Evolutionary conservation across 805 yeast genomes (phyloP).

Genomic region (Zygosaccharomyces rouxii): DNA sequence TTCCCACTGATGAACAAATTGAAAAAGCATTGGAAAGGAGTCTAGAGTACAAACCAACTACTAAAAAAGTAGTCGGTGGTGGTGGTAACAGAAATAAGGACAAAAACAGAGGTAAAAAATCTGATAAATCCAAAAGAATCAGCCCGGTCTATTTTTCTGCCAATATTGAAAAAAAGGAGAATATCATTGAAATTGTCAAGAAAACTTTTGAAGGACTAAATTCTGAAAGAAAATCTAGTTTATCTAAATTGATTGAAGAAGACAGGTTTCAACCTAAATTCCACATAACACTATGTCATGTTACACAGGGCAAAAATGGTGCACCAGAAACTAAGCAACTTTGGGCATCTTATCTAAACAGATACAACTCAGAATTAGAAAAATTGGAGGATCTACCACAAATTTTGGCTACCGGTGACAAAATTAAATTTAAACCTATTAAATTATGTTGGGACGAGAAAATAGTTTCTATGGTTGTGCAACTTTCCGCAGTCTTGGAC

Average conservation of each 20-base stretch:
- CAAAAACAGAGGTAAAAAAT: conserved; percentile 8
- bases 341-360: conserved; percentile 28
- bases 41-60: conserved; percentile 48
- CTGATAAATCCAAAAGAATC: conserved; percentile 14
- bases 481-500: conserved; percentile 18
- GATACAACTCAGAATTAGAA: conserved; percentile 17
- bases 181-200: conserved; percentile 13
- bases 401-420: conserved; percentile 20
- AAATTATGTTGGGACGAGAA: conserved; percentile 47
- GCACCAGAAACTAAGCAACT: conserved; percentile 22
- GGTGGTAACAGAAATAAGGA: conserved; percentile 11
- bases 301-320: conserved; percentile 32
- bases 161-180: conserved; percentile 26
- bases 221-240: conserved; percentile 3
- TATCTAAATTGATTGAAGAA: conserved; percentile 30
- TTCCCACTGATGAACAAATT: conserved; percentile 43
- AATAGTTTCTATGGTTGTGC: conserved; percentile 53
- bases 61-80: conserved; percentile 36
- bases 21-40: conserved; percentile 50
- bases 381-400: conserved; percentile 14
- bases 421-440: conserved; percentile 40
- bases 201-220: conserved; percentile 7
- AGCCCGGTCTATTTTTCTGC: conserved; percentile 48
- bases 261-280: conserved; percentile 49
- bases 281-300: conserved; percentile 66